These are phyloP conservation scores for Kluyveromyces lactis DNA, from an alignment of 805 yeast genomes.

Conservation along the genomic window DNA sequence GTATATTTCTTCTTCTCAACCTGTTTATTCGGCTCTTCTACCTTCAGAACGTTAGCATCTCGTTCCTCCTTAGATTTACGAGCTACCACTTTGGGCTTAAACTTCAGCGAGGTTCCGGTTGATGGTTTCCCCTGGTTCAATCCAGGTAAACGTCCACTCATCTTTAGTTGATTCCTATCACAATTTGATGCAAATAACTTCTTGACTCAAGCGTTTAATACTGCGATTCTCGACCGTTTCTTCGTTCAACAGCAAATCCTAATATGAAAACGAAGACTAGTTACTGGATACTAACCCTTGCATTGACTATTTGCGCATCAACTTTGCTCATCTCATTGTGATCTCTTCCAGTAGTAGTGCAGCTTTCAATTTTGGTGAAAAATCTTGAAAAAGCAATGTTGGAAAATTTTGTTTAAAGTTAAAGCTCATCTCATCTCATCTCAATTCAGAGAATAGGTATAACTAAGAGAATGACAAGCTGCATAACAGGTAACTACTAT, in stretches of 20 bases:
- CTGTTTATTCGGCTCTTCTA: conserved; percentile 18
- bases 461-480: not conserved
- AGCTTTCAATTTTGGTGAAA: not conserved
- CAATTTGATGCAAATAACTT: too few species aligned
- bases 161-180: too few species aligned
- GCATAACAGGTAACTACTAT: too few species aligned
- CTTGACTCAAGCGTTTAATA: too few species aligned
- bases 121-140: conserved; percentile 32
- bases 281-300: too few species aligned
- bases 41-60: conserved; percentile 63
- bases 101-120: conserved; percentile 40
- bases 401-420: not conserved
- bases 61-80: conserved; percentile 79
- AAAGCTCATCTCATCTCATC: conserved; percentile 19
- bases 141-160: conserved; percentile 29
- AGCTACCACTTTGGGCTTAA: conserved; percentile 82
- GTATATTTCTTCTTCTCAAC: conserved; percentile 12
- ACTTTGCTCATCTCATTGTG: too few species aligned
- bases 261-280: too few species aligned
- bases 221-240: too few species aligned
- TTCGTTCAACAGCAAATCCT: too few species aligned
- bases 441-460: not conserved
- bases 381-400: not conserved
- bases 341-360: too few species aligned
- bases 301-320: too few species aligned